Percentiles rank a stretch among this genome's conserved stretches.
Conservation (phyloP, 164 flowering plant genomes). For the Echeveria elegans region DNA sequence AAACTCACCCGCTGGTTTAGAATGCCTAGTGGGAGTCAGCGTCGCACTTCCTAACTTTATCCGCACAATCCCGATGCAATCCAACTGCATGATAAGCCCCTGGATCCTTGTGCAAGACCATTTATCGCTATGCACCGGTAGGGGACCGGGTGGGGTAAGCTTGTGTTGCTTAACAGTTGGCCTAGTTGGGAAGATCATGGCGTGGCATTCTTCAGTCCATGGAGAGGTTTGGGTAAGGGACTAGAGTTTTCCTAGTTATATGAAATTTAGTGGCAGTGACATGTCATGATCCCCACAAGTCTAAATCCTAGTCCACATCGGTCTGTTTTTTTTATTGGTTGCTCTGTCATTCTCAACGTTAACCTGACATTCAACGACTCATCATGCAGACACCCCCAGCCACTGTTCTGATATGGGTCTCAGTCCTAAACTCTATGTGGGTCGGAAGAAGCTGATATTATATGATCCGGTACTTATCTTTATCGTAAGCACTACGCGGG, state of each 20-base stretch:
- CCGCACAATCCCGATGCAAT: not conserved
- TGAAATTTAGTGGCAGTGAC: not conserved
- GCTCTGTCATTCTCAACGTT: not conserved
- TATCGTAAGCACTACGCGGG: too few species aligned
- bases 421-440: too few species aligned
- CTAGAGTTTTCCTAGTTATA: not conserved
- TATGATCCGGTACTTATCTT: not conserved
- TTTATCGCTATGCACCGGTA: not conserved
- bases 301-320: not conserved
- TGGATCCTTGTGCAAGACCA: too few species aligned
- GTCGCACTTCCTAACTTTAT: not conserved
- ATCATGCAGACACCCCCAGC: not conserved
- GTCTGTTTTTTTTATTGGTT: not conserved
- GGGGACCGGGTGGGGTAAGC: not conserved
- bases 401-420: too few species aligned
- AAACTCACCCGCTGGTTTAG: not conserved
- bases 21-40: not conserved
- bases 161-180: not conserved
- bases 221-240: not conserved
- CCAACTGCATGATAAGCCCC: not conserved
- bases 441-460: not conserved
- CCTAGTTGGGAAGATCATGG: not conserved
- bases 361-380: not conserved
- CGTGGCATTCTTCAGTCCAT: conserved; percentile 4
- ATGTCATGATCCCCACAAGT: conserved; percentile 5